A percentile compares a stretch with the other conserved stretches of the same genome.
These are phyloP conservation scores for Hyaloscypha bicolor DNA, from an alignment of 495 filamentous ascomycete genomes.

Conservation along the genomic window DNA sequence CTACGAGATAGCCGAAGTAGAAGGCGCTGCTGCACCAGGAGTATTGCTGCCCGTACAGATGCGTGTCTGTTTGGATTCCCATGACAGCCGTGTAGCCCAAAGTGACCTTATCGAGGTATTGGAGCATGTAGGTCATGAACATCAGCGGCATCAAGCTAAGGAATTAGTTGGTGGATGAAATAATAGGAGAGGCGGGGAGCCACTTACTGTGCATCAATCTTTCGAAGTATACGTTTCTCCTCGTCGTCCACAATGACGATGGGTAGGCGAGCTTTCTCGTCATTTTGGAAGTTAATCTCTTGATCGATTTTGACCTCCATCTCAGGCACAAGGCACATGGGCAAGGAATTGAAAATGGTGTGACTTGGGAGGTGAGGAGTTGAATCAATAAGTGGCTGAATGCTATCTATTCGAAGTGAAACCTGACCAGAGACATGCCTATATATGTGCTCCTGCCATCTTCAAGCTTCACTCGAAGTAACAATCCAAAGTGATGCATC, in stretches of 20 bases:
- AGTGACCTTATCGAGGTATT: conserved; percentile 60
- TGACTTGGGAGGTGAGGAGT: too few species aligned
- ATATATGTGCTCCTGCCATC: too few species aligned
- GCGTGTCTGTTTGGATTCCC: conserved; percentile 49
- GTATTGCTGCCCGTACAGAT: conserved; percentile 40
- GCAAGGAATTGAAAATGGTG: too few species aligned
- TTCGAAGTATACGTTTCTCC: conserved; percentile 38
- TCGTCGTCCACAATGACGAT: conserved; percentile 20
- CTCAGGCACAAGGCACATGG: neutral
- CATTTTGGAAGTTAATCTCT: neutral
- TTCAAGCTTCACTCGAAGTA: neutral
- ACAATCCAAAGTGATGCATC: neutral
- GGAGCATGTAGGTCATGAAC: conserved; percentile 54
- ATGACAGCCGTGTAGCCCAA: conserved; percentile 58
- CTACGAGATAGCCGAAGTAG: conserved; percentile 66
- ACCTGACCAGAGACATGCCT: too few species aligned
- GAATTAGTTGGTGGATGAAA: neutral
- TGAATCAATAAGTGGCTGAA: too few species aligned
- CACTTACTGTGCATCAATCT: conserved; percentile 37
- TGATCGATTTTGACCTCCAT: conserved; percentile 1
- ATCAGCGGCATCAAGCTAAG: conserved; percentile 54
- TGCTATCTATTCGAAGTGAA: too few species aligned
- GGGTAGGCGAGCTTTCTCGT: neutral
- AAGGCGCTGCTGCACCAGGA: conserved; percentile 53
- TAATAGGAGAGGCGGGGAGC: neutral